Conservation (phyloP, 1,139 yeast species). For the Taphrina sp. region DNA sequence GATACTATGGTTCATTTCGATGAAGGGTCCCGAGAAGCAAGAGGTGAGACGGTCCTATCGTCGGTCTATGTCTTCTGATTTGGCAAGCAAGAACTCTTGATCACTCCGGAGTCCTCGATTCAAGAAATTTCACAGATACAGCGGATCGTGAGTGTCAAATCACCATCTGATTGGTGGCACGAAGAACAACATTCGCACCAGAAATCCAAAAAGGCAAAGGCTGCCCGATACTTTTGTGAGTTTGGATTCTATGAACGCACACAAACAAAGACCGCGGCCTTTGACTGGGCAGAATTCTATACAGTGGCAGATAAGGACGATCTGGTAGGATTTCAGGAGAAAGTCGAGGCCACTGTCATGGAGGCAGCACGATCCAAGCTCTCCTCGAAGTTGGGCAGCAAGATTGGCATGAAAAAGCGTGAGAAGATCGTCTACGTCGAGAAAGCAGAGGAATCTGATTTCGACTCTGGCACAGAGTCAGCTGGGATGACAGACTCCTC, state of each 20-base stretch:
- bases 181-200: neutral
- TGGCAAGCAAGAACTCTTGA: conserved; percentile 3
- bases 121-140: conserved; percentile 1
- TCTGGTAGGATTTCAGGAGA: conserved; percentile 7
- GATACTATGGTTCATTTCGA: conserved; percentile 6
- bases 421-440: neutral
- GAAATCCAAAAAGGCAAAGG: neutral
- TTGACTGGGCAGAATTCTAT: conserved; percentile 9
- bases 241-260: conserved; percentile 12
- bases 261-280: conserved; percentile 4
- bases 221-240: conserved; percentile 5
- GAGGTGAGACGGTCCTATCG: neutral
- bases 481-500: neutral
- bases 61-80: neutral
- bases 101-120: conserved; percentile 10
- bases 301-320: neutral
- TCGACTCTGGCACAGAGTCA: neutral
- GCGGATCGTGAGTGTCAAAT: neutral
- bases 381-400: neutral
- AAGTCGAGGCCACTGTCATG: neutral
- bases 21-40: neutral
- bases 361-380: conserved; percentile 8
- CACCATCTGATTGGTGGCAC: neutral
- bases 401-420: neutral
- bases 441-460: neutral